A percentile compares a stretch with the other conserved stretches of the same genome.
These are phyloP conservation scores for Asterophora lycoperdoides DNA, from an alignment of 768 basidiomycete species.

Conservation along the genomic window DNA sequence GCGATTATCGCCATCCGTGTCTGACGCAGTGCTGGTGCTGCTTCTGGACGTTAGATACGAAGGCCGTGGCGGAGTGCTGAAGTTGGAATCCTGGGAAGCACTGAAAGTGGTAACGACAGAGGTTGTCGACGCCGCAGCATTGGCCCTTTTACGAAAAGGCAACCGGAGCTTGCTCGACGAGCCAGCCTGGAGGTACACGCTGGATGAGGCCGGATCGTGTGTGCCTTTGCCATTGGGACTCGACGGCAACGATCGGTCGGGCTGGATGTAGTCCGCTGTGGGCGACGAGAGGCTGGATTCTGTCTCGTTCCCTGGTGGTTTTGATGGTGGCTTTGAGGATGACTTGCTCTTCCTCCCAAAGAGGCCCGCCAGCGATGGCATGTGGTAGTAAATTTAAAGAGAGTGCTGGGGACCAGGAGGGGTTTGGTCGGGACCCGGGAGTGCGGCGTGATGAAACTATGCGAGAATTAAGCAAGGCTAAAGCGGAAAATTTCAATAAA, in stretches of 20 bases:
- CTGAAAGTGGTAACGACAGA: conserved; percentile 14
- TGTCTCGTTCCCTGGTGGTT: conserved; percentile 19
- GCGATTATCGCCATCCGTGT: conserved; percentile 38
- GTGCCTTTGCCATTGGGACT: conserved; percentile 28
- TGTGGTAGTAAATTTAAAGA: conserved; percentile 15
- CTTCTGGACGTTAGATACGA: conserved; percentile 23
- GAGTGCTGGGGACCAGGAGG: not conserved
- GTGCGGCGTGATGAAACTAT: not conserved
- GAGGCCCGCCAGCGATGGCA: conserved; percentile 36
- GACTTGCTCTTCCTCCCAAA: conserved; percentile 36
- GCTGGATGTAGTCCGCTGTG: conserved; percentile 28
- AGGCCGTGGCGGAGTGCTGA: conserved; percentile 29
- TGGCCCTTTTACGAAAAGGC: conserved; percentile 36
- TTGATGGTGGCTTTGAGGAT: conserved; percentile 22
- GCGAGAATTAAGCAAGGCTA: too few relatives aligned
- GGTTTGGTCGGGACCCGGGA: not conserved
- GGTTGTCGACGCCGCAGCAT: conserved; percentile 16
- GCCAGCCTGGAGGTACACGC: conserved; percentile 21
- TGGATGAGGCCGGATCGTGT: conserved; percentile 12
- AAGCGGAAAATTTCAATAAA: too few relatives aligned
- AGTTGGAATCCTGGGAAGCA: conserved; percentile 12
- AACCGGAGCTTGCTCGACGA: conserved; percentile 32
- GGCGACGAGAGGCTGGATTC: conserved; percentile 28
- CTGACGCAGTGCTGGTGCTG: conserved; percentile 39
- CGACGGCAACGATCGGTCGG: conserved; percentile 31